Conservation (phyloP, 108 stramenopile genomes). For the Hondaea fermentalgiana region DNA sequence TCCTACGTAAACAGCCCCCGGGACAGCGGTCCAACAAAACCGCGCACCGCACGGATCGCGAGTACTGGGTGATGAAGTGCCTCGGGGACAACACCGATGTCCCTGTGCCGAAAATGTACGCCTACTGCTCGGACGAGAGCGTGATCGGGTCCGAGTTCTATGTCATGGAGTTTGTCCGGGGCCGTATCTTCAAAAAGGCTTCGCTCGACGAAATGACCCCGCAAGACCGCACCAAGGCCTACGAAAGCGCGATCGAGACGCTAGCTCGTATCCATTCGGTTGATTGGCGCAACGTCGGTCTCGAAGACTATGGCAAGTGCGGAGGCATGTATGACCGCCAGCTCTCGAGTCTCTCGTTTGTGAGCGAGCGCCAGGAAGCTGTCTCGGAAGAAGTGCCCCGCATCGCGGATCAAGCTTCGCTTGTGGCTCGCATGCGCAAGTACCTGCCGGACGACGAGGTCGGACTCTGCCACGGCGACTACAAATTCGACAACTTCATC, state of each 20-base stretch:
- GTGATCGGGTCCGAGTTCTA: constrained; percentile 90
- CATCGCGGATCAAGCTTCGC: neutral
- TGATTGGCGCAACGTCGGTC: constrained; percentile 46
- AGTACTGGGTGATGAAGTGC: constrained; percentile 73
- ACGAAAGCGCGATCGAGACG: constrained; percentile 58
- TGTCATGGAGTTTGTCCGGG: constrained; percentile 81
- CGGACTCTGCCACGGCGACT: constrained; percentile 83
- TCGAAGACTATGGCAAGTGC: constrained; percentile 60
- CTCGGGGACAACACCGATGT: constrained; percentile 51
- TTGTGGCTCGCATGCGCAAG: neutral
- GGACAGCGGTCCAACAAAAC: constrained; percentile 66
- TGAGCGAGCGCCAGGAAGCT: neutral
- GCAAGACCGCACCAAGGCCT: constrained; percentile 56
- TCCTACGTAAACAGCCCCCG: constrained; percentile 74
- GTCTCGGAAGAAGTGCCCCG: neutral
- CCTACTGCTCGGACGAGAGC: constrained; percentile 64
- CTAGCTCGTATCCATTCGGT: constrained; percentile 49
- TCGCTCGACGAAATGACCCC: constrained; percentile 54
- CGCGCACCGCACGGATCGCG: constrained; percentile 88
- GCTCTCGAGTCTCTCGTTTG: neutral
- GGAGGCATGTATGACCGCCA: constrained; percentile 48
- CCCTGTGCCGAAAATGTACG: constrained; percentile 69
- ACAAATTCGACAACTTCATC: constrained; percentile 88
- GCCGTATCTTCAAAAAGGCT: constrained; percentile 80
- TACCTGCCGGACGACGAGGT: constrained; percentile 50